Conservation (phyloP, 257 asterid genomes). For the Gynochthodes officinalis region DNA sequence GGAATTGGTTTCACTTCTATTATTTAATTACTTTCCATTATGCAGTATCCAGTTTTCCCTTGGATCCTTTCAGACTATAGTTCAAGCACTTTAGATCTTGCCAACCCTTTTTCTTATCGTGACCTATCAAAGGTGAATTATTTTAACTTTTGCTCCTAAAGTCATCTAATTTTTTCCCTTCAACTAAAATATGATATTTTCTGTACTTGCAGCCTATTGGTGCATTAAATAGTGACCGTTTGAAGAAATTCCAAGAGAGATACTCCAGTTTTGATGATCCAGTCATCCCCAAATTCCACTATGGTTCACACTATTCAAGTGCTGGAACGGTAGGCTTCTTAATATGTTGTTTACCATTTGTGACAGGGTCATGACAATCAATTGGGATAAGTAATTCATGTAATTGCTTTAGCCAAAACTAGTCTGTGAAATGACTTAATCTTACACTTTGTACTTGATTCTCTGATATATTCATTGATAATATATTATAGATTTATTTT, state of each 20-base stretch:
- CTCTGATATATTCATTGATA: not conserved
- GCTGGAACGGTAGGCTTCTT: slow-evolving; percentile 85
- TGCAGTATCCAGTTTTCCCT: slow-evolving; percentile 98
- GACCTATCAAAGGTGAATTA: slow-evolving; percentile 88
- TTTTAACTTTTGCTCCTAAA: slow-evolving; percentile 14
- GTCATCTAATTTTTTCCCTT: slow-evolving; percentile 14
- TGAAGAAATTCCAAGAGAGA: slow-evolving; percentile 87
- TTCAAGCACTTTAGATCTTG: slow-evolving; percentile 69
- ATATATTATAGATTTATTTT: not conserved
- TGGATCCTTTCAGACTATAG: slow-evolving; percentile 95
- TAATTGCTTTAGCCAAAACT: not conserved
- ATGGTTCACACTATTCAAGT: slow-evolving; percentile 98
- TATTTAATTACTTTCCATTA: slow-evolving; percentile 23
- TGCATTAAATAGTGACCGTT: slow-evolving; percentile 78
- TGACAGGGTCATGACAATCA: not conserved
- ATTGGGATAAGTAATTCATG: not conserved
- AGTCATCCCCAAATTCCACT: slow-evolving; percentile 91
- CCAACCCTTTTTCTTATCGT: slow-evolving; percentile 81
- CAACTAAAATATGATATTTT: slow-evolving; percentile 19
- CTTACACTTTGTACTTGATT: not conserved
- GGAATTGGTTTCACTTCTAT: slow-evolving; percentile 15
- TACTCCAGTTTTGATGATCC: slow-evolving; percentile 95
- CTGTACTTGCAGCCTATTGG: slow-evolving; percentile 82
- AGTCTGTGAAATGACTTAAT: slow-evolving; percentile 1
- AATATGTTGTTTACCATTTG: slow-evolving; percentile 15